These are phyloP conservation scores for Rickenella mellea DNA, from an alignment of 768 basidiomycete species.

Conservation along the genomic window DNA sequence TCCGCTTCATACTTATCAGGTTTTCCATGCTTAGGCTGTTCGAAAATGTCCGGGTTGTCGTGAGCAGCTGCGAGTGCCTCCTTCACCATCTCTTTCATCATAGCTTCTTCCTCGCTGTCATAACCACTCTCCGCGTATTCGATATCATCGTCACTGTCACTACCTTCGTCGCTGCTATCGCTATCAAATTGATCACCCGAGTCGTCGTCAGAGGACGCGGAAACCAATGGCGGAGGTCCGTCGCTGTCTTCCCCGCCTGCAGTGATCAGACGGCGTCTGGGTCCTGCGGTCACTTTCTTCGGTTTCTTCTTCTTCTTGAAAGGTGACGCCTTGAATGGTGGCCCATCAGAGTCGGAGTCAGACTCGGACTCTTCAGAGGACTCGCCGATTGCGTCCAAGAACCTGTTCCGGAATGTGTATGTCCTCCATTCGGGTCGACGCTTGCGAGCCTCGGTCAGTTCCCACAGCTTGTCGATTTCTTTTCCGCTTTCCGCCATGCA, in stretches of 20 bases:
- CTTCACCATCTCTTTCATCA: constrained; percentile 46
- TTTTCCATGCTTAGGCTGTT: constrained; percentile 28
- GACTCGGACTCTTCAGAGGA: constrained; percentile 19
- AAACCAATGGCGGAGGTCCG: constrained; percentile 27
- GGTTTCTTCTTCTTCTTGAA: constrained; percentile 14
- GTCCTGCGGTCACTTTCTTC: constrained; percentile 9
- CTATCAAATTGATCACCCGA: constrained; percentile 24
- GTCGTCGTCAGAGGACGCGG: constrained; percentile 38
- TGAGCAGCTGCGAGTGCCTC: constrained; percentile 66
- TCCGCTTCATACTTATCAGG: constrained; percentile 35
- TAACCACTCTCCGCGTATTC: constrained; percentile 38
- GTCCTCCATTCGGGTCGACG: constrained; percentile 53
- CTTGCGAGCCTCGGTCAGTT: constrained; percentile 39
- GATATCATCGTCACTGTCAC: constrained; percentile 25
- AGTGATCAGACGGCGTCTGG: constrained; percentile 10
- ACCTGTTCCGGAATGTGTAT: constrained; percentile 10
- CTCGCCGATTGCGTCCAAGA: constrained; percentile 19
- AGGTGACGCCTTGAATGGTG: constrained; percentile 11
- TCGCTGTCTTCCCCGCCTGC: constrained; percentile 25
- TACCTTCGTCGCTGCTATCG: constrained; percentile 27
- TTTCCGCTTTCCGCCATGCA: constrained; percentile 43
- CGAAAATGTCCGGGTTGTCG: constrained; percentile 47
- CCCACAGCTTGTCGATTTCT: constrained; percentile 58
- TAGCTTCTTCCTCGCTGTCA: constrained; percentile 63
- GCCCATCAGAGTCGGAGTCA: constrained; percentile 13